Base-by-base conservation (phyloP, 495 filamentous ascomycete species). In the Apodospora peruviana region DNA sequence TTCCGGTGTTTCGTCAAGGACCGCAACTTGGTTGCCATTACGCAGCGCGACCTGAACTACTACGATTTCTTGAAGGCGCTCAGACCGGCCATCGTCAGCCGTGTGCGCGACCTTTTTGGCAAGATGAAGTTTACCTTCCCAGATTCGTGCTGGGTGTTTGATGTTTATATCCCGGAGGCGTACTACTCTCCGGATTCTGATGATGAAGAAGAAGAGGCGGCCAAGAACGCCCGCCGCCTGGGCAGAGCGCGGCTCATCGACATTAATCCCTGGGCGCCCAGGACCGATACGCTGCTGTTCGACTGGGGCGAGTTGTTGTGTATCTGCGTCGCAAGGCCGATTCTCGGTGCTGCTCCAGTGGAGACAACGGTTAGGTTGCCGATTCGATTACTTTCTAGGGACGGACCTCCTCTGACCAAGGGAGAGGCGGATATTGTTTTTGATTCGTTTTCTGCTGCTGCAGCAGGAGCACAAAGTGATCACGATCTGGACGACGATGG, bases 1-100 rank as follows among this genome's bases (percentile, higher is more conserved):
- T 97, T 97, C 70, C 83, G 93, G 16, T 94, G 87, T 61, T 99
- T 97, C 61, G 94, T 95, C 23, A 86, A 90, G 47, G 70, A 84
- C 18, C 73, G 88, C 3, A 79, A 76, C 21, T 71, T 99, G 3
- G 73, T 99, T 8, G 91, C 83, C 55, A 83, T 96, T 45, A 86
- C 83, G 21, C 93, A 97, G 68, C 83, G 93, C 0, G 94, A 97
- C 57, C 78, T 88, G 11, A 95, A 94, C 60, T 79, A 91, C 69
- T 96, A 88, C 67, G 81, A 85, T 21, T 97, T 96, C 62, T 74
- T 96, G 0, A 75, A 79, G 44, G 60, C 65, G 0, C 76, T 96
- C 66, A 74, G 80, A 10, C 67, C 79, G 2, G 70, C 80, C 43
- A 73, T 96, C 24, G 64, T 79, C 9, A 65, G 68, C 0, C 70